Conservation (phyloP, 441 rosid species). For the Croton laevigatus region DNA sequence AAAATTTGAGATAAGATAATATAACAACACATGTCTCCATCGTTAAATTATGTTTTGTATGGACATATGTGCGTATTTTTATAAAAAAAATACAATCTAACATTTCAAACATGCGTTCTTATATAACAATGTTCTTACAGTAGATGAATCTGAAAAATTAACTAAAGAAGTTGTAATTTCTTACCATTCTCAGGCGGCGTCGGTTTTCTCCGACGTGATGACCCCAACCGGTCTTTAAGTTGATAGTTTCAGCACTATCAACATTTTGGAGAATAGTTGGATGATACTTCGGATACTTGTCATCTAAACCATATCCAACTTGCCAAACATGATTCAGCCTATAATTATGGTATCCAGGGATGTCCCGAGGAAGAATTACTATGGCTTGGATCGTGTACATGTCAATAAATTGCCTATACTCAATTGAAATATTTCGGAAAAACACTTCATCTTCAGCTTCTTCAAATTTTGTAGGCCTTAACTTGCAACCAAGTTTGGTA, state of each 20-base stretch:
- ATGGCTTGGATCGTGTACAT: conserved; percentile 25
- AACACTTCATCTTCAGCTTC: conserved; percentile 19
- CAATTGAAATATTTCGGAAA: conserved; percentile 5
- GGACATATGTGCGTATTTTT: no score
- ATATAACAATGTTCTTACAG: no score
- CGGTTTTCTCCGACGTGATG: conserved; percentile 10
- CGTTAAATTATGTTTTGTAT: no score
- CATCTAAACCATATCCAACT: conserved; percentile 32
- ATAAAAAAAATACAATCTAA: no score
- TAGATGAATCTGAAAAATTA: no score
- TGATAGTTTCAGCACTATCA: conserved; percentile 41
- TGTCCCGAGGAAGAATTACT: conserved; percentile 16
- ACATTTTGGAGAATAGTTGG: conserved; percentile 31
- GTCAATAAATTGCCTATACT: not conserved
- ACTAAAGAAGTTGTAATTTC: not conserved
- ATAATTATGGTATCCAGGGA: conserved; percentile 23
- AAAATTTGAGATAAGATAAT: no score
- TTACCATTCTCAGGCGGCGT: conserved; percentile 31
- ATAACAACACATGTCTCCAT: no score
- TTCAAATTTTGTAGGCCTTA: conserved; percentile 26
- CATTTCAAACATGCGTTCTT: no score
- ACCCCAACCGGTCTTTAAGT: conserved; percentile 18
- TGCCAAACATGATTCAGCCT: conserved; percentile 55
- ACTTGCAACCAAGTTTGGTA: conserved; percentile 35
- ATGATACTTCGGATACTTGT: conserved; percentile 32